Evolutionary conservation across 805 yeast species (phyloP), one percentile per base, ranked within the genome.

Genomic region (Teunomyces stri): DNA sequence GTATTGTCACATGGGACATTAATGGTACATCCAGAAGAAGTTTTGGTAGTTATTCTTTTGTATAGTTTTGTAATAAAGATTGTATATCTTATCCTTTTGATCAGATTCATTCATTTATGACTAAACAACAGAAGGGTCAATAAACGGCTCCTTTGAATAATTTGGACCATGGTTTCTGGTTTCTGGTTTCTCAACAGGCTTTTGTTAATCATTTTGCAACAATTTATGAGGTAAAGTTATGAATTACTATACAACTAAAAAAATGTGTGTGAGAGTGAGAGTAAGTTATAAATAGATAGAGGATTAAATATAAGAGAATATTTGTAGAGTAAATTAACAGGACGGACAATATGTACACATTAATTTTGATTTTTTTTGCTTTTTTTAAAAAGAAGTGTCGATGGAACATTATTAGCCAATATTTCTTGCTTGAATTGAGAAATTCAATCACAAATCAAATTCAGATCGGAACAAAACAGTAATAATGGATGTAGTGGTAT

Each of bases 1-100:
- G 95, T 0, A 68, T 88, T 16, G 72, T 83, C 40, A 72, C 75
- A 53, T 87, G 92, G 90, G 80, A 78, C 37, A 76, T 87, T 41
- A 86, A 85, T 55, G 74, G 80, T 12, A 77, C 82, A 77, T 78
- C 80, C 27, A 70, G 88, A 57, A 68, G 85, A 48, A 78, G 84
- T 47, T 80, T 80, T 52, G 84, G 86, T 2, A 74, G 83, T 46
- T 80, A 70, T 53, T 76, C 72, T 47, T 65, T 55, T 52, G 70
- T 62, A 12, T 70, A 50, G 51, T 20, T 35, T 36, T 18, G 21
- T 34, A 34, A 34, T 18, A 12, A 15, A 5, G 9, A 7, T 6
- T 31, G 10, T 25, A 25, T 25, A 25, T 25, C 27, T 25, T 25
- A 9, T 25, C 11, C 6, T 31, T 13, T 31, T 13, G 3, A 31